Evolutionary conservation across 495 filamentous ascomycete species (phyloP).

Genomic region (Aspergillus egyptiacus): DNA sequence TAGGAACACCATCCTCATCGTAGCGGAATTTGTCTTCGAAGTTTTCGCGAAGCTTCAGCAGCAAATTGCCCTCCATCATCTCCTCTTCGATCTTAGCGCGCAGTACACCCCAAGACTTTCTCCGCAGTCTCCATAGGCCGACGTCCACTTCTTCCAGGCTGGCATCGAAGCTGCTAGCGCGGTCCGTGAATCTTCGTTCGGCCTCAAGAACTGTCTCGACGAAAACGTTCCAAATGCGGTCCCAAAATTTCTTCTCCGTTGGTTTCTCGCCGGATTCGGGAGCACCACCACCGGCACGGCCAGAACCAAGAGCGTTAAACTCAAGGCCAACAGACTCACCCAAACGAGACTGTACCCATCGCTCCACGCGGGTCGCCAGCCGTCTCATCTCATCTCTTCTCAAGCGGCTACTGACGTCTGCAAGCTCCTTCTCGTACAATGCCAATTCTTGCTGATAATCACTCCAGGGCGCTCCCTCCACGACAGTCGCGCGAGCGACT

Average conservation of each 20-base stretch:
- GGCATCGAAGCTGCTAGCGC: constrained; percentile 89
- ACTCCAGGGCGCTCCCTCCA: constrained; percentile 77
- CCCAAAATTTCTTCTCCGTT: constrained; percentile 83
- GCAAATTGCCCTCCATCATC: constrained; percentile 92
- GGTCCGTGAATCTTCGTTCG: constrained; percentile 74
- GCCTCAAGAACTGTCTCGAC: constrained; percentile 79
- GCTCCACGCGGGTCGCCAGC: constrained; percentile 80
- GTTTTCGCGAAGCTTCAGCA: constrained; percentile 94
- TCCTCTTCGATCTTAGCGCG: constrained; percentile 92
- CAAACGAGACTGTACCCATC: constrained; percentile 83
- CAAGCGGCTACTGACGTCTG: constrained; percentile 73
- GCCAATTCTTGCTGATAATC: constrained; percentile 60
- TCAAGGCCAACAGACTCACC: constrained; percentile 84
- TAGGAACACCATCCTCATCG: constrained; percentile 86
- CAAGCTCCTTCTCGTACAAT: constrained; percentile 70
- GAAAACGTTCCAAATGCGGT: constrained; percentile 89
- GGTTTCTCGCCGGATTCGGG: constrained; percentile 73
- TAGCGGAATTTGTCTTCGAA: constrained; percentile 99
- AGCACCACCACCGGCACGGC: constrained; percentile 70
- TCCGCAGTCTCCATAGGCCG: constrained; percentile 83
- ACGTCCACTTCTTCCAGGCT: constrained; percentile 86
- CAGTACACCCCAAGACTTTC: constrained; percentile 90
- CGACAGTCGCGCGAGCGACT: constrained; percentile 64
- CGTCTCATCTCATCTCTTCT: constrained; percentile 94
- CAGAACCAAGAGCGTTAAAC: constrained; percentile 89